phyloP scores from a whole-genome alignment of 2,329 filamentous ascomycete genomes.

The Pseudogymnoascus sp. region DNA sequence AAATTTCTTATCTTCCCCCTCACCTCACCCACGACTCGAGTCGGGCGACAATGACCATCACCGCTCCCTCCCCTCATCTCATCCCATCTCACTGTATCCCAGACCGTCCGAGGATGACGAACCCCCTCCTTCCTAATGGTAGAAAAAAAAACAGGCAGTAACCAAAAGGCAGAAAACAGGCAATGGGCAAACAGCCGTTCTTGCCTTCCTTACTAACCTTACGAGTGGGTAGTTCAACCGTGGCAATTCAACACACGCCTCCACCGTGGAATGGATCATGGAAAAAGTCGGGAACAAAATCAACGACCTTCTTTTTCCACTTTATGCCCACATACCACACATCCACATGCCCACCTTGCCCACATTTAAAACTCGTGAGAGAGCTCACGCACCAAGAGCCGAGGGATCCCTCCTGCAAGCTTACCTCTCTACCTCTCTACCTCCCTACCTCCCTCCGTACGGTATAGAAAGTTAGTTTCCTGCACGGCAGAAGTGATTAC shows the following conservation, averaged over 20 bases:
- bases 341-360: background rate
- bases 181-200: background rate
- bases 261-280: background rate
- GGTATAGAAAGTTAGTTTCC: background rate
- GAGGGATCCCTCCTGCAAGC: background rate
- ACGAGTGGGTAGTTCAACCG: background rate
- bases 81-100: background rate
- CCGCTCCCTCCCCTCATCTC: too few species aligned
- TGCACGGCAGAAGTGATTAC: background rate
- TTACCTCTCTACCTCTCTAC: too few species aligned
- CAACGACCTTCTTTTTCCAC: background rate
- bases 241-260: background rate
- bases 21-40: background rate
- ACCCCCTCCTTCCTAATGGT: background rate
- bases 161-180: too few species aligned
- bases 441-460: too few species aligned
- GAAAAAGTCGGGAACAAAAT: background rate
- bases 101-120: background rate
- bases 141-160: too few species aligned
- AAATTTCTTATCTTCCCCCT: background rate
- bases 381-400: background rate
- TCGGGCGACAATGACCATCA: background rate
- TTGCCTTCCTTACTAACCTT: background rate
- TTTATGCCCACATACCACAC: background rate
- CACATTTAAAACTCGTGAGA: background rate